Percentiles rank a stretch among this genome's conserved stretches.
Evolutionary conservation across 192 early-diverging fungal species (phyloP).

Genomic region (Rhizophagus prolifer): DNA sequence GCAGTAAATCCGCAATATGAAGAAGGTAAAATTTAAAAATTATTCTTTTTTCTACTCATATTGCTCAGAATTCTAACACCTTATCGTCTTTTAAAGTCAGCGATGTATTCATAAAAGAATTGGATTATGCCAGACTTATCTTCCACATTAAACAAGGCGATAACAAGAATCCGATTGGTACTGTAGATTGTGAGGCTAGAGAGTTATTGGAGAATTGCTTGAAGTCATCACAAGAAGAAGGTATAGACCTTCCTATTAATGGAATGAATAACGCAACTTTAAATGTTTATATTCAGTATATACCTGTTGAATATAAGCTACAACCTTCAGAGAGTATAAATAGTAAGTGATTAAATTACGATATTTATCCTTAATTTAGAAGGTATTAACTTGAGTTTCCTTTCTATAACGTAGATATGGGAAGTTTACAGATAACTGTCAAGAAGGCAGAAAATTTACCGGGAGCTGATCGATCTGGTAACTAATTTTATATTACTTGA

Average conservation of each 20-base stretch:
- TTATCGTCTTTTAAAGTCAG: neutral
- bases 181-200: neutral
- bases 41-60: neutral
- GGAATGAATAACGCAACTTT: neutral
- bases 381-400: neutral
- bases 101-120: neutral
- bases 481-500: neutral
- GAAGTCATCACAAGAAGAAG: neutral
- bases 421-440: slow-evolving; percentile 32
- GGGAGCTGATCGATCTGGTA: slow-evolving; percentile 34
- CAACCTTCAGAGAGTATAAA: slow-evolving; percentile 38
- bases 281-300: slow-evolving; percentile 8
- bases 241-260: neutral
- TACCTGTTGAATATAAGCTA: slow-evolving; percentile 33
- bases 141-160: neutral
- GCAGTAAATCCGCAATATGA: slow-evolving; percentile 1
- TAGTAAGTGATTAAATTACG: slow-evolving; percentile 28
- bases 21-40: slow-evolving; percentile 8
- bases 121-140: neutral
- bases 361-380: neutral
- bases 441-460: slow-evolving; percentile 31
- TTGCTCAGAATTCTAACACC: neutral
- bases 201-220: neutral
- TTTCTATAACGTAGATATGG: slow-evolving; percentile 37
- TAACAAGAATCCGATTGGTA: neutral